Base-by-base conservation (phyloP, 352 stramenopile species). In the Phytopythium boreale region DNA sequence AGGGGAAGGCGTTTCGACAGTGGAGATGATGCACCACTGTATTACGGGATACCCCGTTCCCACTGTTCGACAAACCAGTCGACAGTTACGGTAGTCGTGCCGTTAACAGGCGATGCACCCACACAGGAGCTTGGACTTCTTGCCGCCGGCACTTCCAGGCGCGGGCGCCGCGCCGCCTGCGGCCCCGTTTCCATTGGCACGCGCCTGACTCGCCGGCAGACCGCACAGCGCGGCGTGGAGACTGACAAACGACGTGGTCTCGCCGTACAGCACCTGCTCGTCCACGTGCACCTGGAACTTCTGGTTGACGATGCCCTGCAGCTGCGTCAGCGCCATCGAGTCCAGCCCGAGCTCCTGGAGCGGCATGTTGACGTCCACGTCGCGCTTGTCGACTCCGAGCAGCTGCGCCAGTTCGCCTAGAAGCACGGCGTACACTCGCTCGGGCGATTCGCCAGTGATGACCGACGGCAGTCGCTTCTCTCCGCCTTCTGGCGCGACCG, bases 291-390 rank as follows among this genome's bases (percentile, higher is more conserved):
- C 75, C 31, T 84, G 79, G 78, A 97, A 98, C 61, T 88, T 80
- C 43, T 90, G 79, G 51, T 88, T 81, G 41, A 98, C 83, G 39
- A 98, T 84, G 12, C 96, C 96, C 75, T 98, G 97, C 20, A 99
- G 89, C 72, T 98, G 96, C 43, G 94, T 97, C 31, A 99, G 68
- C 10, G 75, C 92, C 69, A 98, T 92, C 59, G 92, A 98, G 67
- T 99, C 96, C 70, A 99, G 90, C 2, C 89, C 89, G 50, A 85
- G 61, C 69, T 92, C 71, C 50, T 93, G 82, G 56, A 92, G 68
- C n/a, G 84, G 80, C 44, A 70, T 79, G 52, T 75, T 80, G 4
- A 76, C 60, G 15, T 83, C 76, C 29, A 92, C 78, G 44, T 78
- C 62, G n/a, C 61, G 43, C 26, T 73, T 66, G 24, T 90, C 75